Conservation (phyloP, 352 stramenopile genomes). For the Globisporangium spinosum region DNA sequence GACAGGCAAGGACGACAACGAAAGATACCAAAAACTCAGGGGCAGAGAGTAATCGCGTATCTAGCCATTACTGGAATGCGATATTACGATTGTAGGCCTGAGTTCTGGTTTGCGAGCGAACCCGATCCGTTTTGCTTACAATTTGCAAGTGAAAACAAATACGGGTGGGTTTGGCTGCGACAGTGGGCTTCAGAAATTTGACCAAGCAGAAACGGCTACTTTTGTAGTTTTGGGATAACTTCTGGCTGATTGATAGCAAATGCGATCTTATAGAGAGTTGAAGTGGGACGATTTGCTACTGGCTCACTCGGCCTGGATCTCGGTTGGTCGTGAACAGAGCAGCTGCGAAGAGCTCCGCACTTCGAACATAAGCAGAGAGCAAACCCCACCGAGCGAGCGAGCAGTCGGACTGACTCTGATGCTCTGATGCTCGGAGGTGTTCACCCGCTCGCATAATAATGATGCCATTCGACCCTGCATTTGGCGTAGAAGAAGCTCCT, state of each 20-base stretch:
- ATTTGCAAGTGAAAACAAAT: background rate
- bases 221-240: background rate
- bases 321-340: background rate
- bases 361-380: background rate
- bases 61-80: background rate
- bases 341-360: background rate
- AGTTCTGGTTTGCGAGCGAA: background rate
- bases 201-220: background rate
- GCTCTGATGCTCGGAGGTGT: too few relatives aligned
- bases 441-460: too few relatives aligned
- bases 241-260: too few relatives aligned
- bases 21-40: constrained; percentile 9
- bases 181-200: constrained; percentile 7
- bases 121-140: background rate
- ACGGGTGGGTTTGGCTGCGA: background rate
- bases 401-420: background rate
- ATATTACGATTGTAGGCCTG: background rate
- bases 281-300: background rate
- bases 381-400: background rate
- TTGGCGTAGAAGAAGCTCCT: too few relatives aligned
- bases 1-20: too few relatives aligned
- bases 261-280: background rate
- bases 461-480: too few relatives aligned
- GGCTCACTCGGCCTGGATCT: background rate
- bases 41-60: constrained; percentile 1